Base-by-base conservation (phyloP, 2,329 filamentous ascomycete species). In the Trichoderma sp. region DNA sequence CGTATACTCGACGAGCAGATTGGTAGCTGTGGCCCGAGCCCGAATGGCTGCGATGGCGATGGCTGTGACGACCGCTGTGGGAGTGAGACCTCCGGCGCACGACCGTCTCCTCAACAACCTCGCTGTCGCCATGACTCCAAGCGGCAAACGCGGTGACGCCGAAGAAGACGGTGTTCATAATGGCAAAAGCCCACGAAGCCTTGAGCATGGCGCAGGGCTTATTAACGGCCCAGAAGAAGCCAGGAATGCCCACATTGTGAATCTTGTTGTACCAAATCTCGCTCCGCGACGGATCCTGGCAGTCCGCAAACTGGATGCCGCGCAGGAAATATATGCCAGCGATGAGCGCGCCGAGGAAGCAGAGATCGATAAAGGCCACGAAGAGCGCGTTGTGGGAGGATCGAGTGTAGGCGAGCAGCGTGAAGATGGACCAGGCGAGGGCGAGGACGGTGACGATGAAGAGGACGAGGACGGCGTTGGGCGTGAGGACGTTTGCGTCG, bases 151-250 rank as follows among this genome's bases (percentile, higher is more conserved):
- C 86, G 4, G 92, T 95, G 75, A 90, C 82, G 77, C 90, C 89
- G 81, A 97, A 97, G 77, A 94, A 90, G 71, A 95, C 82, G 72
- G 84, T 83, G 78, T 95, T 92, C 85, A 97, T 96, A 78, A 98
- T 97, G 58, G 87, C 93, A 72, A 97, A 89, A 3, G 93, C 94
- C 80, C 93, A 98, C 72, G 84, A 86, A 1, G 94, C 91, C 86
- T 97, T 98, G 75, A 97, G 87, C 92, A 97, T 95, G 59, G 90
- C 87, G 80, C 94, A 98, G 5, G 88, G 87, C 84, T 94, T 94
- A 79, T 92, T 84, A 42, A 89, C 78, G 64, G 84, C 78, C 48
- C 87, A 84, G 61, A 80, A 80, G 57, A 83, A 83, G 39, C 85
- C 78, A 34, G 79, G 81, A 52, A 86, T 86, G 70, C 80, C 82